Percentiles rank a stretch among this genome's conserved stretches.
Evolutionary conservation across 2,329 filamentous ascomycete genomes (phyloP).

Genomic region (Pyrenochaeta sp.): DNA sequence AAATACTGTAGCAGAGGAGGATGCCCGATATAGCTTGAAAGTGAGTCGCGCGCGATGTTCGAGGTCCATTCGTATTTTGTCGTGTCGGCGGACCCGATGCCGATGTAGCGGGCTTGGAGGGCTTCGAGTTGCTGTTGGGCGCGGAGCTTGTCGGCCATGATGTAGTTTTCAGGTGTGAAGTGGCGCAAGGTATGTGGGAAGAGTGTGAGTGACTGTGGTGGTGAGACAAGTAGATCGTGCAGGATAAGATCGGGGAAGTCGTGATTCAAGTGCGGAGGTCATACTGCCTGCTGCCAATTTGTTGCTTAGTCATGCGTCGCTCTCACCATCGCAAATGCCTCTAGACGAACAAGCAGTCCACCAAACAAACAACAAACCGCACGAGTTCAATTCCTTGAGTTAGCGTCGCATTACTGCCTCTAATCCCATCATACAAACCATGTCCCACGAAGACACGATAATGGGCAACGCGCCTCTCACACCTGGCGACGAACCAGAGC

Average conservation of each 20-base stretch:
- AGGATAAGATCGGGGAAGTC: conserved; percentile 2
- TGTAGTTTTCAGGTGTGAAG: conserved; percentile 1
- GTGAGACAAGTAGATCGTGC: neutral
- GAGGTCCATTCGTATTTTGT: conserved; percentile 97
- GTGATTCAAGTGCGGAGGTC: conserved; percentile 6
- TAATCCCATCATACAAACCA: conserved; percentile 6
- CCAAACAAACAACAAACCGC: neutral
- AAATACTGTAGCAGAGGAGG: conserved; percentile 89
- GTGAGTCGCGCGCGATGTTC: conserved; percentile 94
- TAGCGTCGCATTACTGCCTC: neutral
- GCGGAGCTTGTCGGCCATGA: conserved; percentile 92
- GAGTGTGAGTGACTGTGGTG: neutral
- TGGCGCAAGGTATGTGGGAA: neutral
- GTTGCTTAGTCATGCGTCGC: conserved; percentile 6
- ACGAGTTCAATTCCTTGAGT: neutral
- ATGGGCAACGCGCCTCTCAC: conserved; percentile 44
- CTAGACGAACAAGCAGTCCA: neutral
- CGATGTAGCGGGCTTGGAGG: conserved; percentile 93
- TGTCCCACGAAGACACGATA: conserved; percentile 31
- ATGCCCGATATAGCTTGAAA: conserved; percentile 88
- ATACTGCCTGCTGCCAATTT: conserved; percentile 14
- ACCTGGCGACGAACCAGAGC: conserved; percentile 40
- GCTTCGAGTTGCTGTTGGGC: conserved; percentile 97
- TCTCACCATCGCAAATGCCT: conserved; percentile 2
- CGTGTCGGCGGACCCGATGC: conserved; percentile 95